phyloP scores from a whole-genome alignment of 176 grass and related monocot genomes.

The Raddia guianensis region DNA sequence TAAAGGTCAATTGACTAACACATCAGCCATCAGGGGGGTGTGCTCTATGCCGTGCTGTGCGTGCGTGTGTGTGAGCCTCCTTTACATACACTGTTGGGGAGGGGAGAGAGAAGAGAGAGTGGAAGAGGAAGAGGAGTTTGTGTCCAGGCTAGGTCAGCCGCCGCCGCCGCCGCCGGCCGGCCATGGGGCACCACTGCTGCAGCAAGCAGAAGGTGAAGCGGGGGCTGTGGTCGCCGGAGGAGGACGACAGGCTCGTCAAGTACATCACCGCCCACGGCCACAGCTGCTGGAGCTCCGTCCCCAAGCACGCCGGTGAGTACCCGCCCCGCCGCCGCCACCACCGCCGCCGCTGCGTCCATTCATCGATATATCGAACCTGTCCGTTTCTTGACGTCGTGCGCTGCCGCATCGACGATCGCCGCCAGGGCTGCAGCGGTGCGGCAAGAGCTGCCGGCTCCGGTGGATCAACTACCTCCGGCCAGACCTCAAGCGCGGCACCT shows the following conservation, averaged over 20 bases:
- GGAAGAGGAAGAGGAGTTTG: neutral
- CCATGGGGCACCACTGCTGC: slow-evolving; percentile 97
- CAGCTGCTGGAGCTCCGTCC: slow-evolving; percentile 97
- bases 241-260: slow-evolving; percentile 87
- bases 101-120: neutral
- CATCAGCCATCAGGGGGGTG: slow-evolving; percentile 9
- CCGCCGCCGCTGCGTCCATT: neutral
- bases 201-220: slow-evolving; percentile 99
- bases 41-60: neutral
- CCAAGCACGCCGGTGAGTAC: slow-evolving; percentile 76
- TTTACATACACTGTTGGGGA: slow-evolving; percentile 41
- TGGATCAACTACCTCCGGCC: slow-evolving; percentile 99
- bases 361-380: neutral
- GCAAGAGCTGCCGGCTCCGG: slow-evolving; percentile 98
- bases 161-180: neutral
- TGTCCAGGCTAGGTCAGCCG: slow-evolving; percentile 14
- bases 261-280: slow-evolving; percentile 89
- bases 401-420: slow-evolving; percentile 9
- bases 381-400: no score
- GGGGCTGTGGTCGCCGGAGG: slow-evolving; percentile 98
- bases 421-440: slow-evolving; percentile 89
- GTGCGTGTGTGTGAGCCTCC: slow-evolving; percentile 20
- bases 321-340: no score
- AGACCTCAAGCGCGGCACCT: slow-evolving; percentile 89
- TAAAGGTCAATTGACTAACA: slow-evolving; percentile 50